Percentiles rank a stretch among this genome's conserved stretches.
Conservation (phyloP, 1,139 yeast genomes). For the Trichomonascaceae sp. region DNA sequence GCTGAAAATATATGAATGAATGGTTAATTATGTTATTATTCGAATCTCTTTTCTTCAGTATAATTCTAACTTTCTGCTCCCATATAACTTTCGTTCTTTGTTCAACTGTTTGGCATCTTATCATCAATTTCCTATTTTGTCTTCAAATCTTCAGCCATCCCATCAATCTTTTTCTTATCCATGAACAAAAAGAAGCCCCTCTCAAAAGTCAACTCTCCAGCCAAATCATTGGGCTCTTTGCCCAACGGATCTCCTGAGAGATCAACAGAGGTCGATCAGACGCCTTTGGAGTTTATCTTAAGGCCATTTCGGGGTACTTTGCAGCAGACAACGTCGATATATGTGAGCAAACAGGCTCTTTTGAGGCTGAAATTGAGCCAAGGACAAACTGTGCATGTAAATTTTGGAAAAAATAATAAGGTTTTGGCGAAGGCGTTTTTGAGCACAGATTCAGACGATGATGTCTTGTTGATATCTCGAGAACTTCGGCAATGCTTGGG, state of each 20-base stretch:
- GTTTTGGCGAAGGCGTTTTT: conserved; percentile 22
- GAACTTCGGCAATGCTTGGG: conserved; percentile 50
- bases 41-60: not conserved
- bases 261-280: not conserved
- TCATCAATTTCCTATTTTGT: not conserved
- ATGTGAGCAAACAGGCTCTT: conserved; percentile 47
- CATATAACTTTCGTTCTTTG: not conserved
- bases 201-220: not conserved
- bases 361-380: conserved; percentile 46
- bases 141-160: not conserved
- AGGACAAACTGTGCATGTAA: conserved; percentile 51
- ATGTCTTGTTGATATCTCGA: conserved; percentile 47
- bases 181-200: not conserved
- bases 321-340: conserved; percentile 35
- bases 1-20: too few relatives aligned
- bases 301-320: conserved; percentile 45
- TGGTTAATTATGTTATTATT: too few relatives aligned
- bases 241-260: not conserved
- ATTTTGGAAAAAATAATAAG: conserved; percentile 37
- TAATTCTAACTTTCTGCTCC: not conserved
- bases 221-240: not conserved
- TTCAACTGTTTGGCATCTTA: not conserved
- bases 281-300: conserved; percentile 36
- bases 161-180: not conserved
- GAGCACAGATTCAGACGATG: conserved; percentile 21